These are phyloP conservation scores for Haematococcus lacustris DNA, from an alignment of 139 green algal species.

Conservation along the genomic window DNA sequence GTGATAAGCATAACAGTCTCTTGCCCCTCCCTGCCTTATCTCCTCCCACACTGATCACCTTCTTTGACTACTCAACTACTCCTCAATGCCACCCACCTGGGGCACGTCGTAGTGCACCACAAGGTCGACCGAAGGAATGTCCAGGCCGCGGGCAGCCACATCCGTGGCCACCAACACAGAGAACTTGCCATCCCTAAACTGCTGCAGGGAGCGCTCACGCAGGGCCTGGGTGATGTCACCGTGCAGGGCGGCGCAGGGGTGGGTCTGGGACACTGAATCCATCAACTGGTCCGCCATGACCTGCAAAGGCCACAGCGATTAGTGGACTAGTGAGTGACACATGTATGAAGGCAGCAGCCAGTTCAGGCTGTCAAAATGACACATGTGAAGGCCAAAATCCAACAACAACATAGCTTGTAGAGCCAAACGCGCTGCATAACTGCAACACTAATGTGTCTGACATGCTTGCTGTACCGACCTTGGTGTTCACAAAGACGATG, in stretches of 20 bases:
- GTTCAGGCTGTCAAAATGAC: no score
- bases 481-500: conserved; percentile 97
- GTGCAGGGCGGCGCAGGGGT: conserved; percentile 67
- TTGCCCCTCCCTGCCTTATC: no score
- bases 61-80: no score
- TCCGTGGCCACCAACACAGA: conserved; percentile 94
- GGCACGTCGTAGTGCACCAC: conserved; percentile 84
- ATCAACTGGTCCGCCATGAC: conserved; percentile 84
- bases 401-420: no score
- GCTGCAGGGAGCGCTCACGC: conserved; percentile 41
- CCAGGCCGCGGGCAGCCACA: conserved; percentile 91
- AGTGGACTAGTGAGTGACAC: no score
- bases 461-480: conserved; percentile 59
- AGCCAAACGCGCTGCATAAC: no score
- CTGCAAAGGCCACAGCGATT: no score
- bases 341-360: no score
- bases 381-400: no score
- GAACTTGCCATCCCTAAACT: conserved; percentile 6
- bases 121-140: conserved; percentile 91
- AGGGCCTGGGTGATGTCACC: conserved; percentile 88
- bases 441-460: no score
- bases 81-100: no score
- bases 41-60: no score
- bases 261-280: conserved; percentile 45
- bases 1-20: background rate